These are phyloP conservation scores for Fusarium succisae DNA, from an alignment of 2,329 filamentous ascomycete species.

Conservation along the genomic window DNA sequence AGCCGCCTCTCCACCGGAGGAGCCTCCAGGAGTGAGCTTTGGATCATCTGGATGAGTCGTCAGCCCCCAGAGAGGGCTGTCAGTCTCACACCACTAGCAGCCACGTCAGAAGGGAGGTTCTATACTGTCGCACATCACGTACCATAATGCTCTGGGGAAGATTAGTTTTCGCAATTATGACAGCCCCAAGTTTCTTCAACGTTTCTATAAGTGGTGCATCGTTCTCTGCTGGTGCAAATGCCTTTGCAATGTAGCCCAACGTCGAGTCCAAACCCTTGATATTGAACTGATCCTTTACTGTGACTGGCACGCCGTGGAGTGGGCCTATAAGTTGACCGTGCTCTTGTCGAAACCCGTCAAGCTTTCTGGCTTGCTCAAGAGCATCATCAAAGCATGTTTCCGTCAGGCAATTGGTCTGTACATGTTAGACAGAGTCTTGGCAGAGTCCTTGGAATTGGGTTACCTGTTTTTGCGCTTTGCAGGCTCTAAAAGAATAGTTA, in stretches of 20 bases:
- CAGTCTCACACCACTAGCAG: background rate
- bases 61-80: background rate
- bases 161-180: background rate
- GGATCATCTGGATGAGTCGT: background rate
- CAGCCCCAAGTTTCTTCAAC: background rate
- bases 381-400: background rate
- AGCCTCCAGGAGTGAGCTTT: background rate
- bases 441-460: accelerated
- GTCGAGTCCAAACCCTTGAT: background rate
- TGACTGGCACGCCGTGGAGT: background rate
- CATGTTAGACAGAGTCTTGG: background rate
- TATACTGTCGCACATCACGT: accelerated
- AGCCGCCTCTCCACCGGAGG: background rate
- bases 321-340: background rate
- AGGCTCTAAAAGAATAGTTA: background rate
- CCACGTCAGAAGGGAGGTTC: background rate
- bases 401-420: background rate
- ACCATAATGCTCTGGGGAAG: background rate
- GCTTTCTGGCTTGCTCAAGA: background rate
- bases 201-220: background rate
- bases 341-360: background rate
- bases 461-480: background rate
- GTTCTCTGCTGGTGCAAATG: background rate
- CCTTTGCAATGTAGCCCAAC: background rate
- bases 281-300: background rate